These are phyloP conservation scores for Talaromyces thailandensis DNA, from an alignment of 495 filamentous ascomycete species.

Conservation along the genomic window DNA sequence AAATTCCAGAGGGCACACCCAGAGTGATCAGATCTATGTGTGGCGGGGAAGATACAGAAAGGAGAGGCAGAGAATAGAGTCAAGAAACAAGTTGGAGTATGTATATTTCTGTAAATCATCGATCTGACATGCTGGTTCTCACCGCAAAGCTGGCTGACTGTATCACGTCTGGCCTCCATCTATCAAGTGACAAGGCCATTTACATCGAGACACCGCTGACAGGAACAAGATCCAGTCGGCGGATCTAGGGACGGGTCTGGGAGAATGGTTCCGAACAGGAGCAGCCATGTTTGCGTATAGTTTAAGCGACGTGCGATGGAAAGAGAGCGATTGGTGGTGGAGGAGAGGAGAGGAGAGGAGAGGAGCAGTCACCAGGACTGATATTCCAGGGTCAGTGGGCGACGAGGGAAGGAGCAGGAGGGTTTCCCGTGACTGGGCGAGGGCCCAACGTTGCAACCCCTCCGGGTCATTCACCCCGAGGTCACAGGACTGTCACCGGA, in stretches of 20 bases:
- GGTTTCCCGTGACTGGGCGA: conserved; percentile 1
- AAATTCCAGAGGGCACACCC: neutral
- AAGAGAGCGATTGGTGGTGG: conserved; percentile 1
- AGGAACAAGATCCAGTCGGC: neutral
- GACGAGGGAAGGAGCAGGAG: neutral
- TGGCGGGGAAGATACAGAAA: neutral
- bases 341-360: neutral
- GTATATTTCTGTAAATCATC: neutral
- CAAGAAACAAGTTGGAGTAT: neutral
- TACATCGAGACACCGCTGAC: neutral
- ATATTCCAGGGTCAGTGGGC: neutral
- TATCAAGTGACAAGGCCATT: conserved; percentile 7
- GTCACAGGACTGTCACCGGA: neutral
- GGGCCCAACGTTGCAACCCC: neutral
- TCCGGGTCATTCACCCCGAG: conserved; percentile 1
- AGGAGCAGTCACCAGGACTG: conserved; percentile 1
- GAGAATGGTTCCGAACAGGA: neutral
- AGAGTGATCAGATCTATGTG: neutral
- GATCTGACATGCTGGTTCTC: neutral
- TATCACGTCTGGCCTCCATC: conserved; percentile 2
- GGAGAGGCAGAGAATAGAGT: neutral
- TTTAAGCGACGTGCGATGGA: neutral
- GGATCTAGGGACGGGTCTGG: neutral
- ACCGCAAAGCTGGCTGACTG: neutral
- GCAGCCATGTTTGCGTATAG: neutral